phyloP scores from a whole-genome alignment of 192 early-diverging fungal genomes.

The Coemansia sp. region DNA sequence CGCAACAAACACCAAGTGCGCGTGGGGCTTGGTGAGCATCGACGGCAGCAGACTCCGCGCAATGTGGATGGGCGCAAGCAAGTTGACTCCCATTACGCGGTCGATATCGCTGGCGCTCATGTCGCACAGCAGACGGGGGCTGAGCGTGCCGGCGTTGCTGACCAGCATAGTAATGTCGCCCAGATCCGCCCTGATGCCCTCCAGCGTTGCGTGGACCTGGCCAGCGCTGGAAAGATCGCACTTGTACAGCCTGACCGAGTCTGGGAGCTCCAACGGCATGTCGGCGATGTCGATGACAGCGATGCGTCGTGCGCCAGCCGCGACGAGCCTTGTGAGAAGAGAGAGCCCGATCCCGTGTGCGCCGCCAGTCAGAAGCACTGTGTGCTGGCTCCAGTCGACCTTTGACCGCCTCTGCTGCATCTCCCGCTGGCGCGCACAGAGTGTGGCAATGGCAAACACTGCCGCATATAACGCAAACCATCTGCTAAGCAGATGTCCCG shows the following conservation, averaged over 20 bases:
- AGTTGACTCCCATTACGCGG: conserved; percentile 67
- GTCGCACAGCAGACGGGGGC: conserved; percentile 62
- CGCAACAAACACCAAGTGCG: conserved; percentile 70
- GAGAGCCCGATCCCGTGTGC: conserved; percentile 47
- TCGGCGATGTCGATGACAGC: conserved; percentile 40
- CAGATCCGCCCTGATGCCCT: conserved; percentile 36
- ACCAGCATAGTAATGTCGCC: conserved; percentile 79
- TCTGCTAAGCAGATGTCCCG: neutral
- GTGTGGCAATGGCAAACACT: conserved; percentile 11
- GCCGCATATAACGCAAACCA: conserved; percentile 17
- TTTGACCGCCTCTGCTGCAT: neutral
- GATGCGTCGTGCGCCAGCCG: conserved; percentile 19
- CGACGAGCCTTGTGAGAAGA: conserved; percentile 20
- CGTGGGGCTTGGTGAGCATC: conserved; percentile 67
- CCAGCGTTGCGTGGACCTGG: conserved; percentile 17
- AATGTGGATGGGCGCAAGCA: conserved; percentile 69
- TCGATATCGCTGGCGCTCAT: conserved; percentile 61
- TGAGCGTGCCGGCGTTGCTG: conserved; percentile 82
- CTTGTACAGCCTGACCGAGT: conserved; percentile 23
- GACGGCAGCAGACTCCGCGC: conserved; percentile 70
- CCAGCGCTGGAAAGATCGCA: conserved; percentile 35
- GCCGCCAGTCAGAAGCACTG: conserved; percentile 46
- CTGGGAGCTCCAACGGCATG: conserved; percentile 10
- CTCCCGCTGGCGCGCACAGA: neutral
- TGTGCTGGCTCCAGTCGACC: conserved; percentile 40